Conservation (phyloP, 495 filamentous ascomycete genomes). For the Aspergillus leporis region DNA sequence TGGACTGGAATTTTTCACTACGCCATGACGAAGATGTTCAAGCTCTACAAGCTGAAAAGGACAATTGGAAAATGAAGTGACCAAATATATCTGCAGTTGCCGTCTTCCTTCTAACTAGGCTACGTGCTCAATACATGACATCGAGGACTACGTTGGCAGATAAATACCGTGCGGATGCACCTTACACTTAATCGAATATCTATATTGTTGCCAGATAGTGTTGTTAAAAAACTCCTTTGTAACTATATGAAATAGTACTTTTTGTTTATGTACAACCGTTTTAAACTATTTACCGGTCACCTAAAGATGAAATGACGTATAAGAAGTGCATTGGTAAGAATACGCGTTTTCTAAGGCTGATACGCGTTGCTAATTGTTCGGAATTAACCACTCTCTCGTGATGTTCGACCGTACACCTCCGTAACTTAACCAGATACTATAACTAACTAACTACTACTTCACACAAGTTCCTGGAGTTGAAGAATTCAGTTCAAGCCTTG, state of each 20-base stretch:
- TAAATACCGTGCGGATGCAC: too few relatives aligned
- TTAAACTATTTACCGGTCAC: slow-evolving; percentile 17
- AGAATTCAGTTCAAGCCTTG: background rate
- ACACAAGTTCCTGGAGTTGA: too few relatives aligned
- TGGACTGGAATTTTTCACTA: slow-evolving; percentile 44
- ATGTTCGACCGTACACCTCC: too few relatives aligned
- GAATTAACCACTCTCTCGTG: too few relatives aligned
- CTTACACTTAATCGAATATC: too few relatives aligned
- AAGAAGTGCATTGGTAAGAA: too few relatives aligned
- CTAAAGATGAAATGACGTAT: too few relatives aligned
- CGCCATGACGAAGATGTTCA: slow-evolving; percentile 49
- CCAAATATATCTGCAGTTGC: background rate
- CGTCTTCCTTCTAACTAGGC: background rate
- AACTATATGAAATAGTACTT: too few relatives aligned
- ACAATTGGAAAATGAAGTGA: slow-evolving; percentile 14
- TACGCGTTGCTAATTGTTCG: background rate
- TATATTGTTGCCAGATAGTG: background rate
- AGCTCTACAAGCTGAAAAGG: slow-evolving; percentile 39
- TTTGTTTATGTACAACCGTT: slow-evolving; percentile 2
- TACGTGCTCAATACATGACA: background rate
- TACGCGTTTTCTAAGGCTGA: too few relatives aligned
- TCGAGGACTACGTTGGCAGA: too few relatives aligned
- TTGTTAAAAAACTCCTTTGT: background rate
- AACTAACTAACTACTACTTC: too few relatives aligned
- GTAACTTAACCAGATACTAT: too few relatives aligned